Percentiles rank a stretch among this genome's conserved stretches.
Evolutionary conservation across 495 filamentous ascomycete genomes (phyloP).

Genomic region (Talaromyces stipitatus): DNA sequence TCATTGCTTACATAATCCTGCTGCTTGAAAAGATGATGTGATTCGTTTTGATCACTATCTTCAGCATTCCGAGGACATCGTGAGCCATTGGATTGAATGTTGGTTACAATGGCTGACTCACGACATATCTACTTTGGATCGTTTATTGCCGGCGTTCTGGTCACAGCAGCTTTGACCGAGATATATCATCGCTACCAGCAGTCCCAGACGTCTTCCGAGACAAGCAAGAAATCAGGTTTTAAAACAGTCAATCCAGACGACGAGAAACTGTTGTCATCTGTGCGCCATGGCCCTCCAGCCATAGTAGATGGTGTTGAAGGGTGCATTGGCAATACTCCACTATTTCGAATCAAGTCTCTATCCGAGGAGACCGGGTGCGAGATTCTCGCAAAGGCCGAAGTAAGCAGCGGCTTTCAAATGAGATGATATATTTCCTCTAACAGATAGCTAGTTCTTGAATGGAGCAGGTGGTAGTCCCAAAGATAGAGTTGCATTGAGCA

Average conservation of each 20-base stretch:
- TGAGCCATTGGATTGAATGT: not conserved
- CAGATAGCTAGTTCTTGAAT: conserved; percentile 62
- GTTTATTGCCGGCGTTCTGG: conserved; percentile 63
- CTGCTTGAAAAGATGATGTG: not conserved
- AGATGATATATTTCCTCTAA: not conserved
- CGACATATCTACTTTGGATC: conserved; percentile 51
- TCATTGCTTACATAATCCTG: not conserved
- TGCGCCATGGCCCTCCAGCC: conserved; percentile 26
- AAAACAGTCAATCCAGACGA: conserved; percentile 4
- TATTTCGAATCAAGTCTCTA: conserved; percentile 80
- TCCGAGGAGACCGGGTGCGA: conserved; percentile 87
- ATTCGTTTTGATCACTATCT: not conserved
- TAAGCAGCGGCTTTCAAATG: conserved; percentile 16
- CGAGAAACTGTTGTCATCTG: not conserved
- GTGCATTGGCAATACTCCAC: conserved; percentile 87
- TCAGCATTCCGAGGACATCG: too few species aligned
- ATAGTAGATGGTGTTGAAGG: conserved; percentile 75
- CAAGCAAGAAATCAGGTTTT: conserved; percentile 13
- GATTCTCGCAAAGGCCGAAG: conserved; percentile 91
- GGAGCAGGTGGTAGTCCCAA: conserved; percentile 94
- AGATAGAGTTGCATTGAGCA: conserved; percentile 85
- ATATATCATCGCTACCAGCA: conserved; percentile 34
- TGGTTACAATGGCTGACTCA: not conserved
- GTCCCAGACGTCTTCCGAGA: not conserved
- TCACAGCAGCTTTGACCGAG: conserved; percentile 70